Evolutionary conservation across 768 basidiomycete genomes (phyloP), one percentile per base, ranked within the genome.

Genomic region (Termitomyces sp.): DNA sequence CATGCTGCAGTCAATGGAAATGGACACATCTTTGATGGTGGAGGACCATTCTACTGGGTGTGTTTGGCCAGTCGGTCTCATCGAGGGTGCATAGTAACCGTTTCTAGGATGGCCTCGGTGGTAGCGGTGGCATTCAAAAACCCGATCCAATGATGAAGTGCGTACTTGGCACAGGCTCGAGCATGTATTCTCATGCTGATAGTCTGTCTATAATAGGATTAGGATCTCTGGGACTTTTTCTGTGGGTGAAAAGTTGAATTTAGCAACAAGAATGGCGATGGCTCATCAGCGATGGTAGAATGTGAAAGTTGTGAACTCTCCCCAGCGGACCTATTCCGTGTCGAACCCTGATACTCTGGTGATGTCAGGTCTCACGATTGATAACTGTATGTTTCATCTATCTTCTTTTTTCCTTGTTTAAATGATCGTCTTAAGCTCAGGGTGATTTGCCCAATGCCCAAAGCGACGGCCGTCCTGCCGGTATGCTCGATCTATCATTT

Each of bases 401-500:
- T 10, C 10, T 4, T 29, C 31, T 31, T 17, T 38, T 17, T 12
- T 7, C 29, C 10, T 36, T 29, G 20, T 42, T 32, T 50, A 8
- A 37, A 38, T 14, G 15, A 54, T 29, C 10, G 12, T 31, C 32
- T n/a, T 56, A 61, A 87, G 86, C 83, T 38, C 74, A 75, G 51
- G 86, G 86, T 25, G 79, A 83, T 62, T 63, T 66, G 10, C 76
- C 85, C 0, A 87, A 87, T 66, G 70, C 79, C 0, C 73, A 80
- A 17, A 86, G 85, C 65, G 70, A 72, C 5, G 81, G 83, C 10
- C 56, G 60, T 25, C 63, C 84, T 20, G 85, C 85, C 32, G 77
- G 75, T 71, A 59, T 53, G 60, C 51, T 56, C 8, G 17, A 52
- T 40, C 0, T 40, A 2, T 40, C 1, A 2, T 2, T 56, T 5